These are phyloP conservation scores for Leccinum subgranulosum DNA, from an alignment of 768 basidiomycete genomes.

Conservation along the genomic window DNA sequence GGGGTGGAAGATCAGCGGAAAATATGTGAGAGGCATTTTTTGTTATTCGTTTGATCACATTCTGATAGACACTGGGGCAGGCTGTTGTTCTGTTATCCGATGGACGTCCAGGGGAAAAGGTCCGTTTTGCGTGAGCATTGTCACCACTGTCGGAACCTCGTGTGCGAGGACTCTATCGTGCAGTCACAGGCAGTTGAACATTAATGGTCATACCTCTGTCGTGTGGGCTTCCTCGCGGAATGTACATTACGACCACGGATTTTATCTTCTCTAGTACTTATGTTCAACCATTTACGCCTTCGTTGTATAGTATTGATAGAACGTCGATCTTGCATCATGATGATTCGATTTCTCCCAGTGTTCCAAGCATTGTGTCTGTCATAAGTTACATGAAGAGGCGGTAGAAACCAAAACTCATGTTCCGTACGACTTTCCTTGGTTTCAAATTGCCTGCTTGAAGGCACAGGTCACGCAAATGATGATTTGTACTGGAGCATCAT, in stretches of 20 bases:
- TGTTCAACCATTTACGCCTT: slow-evolving; percentile 3
- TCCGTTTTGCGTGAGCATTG: slow-evolving; percentile 57
- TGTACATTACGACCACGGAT: not conserved
- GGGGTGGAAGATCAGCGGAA: slow-evolving; percentile 96
- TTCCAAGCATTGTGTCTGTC: not conserved
- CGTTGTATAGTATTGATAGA: not conserved
- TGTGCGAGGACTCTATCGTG: not conserved
- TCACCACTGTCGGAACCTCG: not conserved
- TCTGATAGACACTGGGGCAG: slow-evolving; percentile 35
- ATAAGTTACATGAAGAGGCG: not conserved
- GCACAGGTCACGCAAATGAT: not conserved
- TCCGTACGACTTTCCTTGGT: not conserved
- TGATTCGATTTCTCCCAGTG: not conserved
- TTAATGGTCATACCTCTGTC: no score
- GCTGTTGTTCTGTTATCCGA: slow-evolving; percentile 86
- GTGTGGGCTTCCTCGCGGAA: not conserved
- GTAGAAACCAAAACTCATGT: not conserved
- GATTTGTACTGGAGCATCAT: not conserved
- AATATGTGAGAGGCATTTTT: slow-evolving; percentile 67
- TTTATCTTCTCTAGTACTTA: not conserved
- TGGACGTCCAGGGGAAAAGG: slow-evolving; percentile 86
- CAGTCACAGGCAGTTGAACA: not conserved
- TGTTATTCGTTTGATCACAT: not conserved
- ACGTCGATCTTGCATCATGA: not conserved
- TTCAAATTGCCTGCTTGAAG: not conserved